Conservation (phyloP, 441 rosid species). For the Mallotus japonicus region DNA sequence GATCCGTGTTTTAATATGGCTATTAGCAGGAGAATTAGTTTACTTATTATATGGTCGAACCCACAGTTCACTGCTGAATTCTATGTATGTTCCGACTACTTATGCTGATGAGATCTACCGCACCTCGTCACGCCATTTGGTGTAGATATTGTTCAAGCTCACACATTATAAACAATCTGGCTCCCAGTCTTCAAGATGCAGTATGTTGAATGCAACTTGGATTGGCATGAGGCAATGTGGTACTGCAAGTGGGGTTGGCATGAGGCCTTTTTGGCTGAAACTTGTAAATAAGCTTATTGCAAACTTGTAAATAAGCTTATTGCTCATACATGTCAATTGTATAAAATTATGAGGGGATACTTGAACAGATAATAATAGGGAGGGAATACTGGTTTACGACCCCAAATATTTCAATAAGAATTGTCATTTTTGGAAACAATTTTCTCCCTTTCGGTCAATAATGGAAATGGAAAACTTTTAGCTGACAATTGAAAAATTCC, state of each 20-base stretch:
- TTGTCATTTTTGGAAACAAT: background rate
- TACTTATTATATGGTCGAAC: slow-evolving; percentile 57
- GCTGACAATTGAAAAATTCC: background rate
- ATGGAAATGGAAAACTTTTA: background rate
- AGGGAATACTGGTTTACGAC: too few species aligned
- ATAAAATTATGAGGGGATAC: background rate
- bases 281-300: slow-evolving; percentile 7
- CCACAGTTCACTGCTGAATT: slow-evolving; percentile 51
- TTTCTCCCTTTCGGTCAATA: background rate
- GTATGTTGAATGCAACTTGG: background rate
- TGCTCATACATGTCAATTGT: background rate
- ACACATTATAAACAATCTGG: background rate
- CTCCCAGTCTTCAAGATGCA: background rate
- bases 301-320: slow-evolving; percentile 10
- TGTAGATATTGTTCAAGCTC: background rate
- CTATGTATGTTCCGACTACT: slow-evolving; percentile 41
- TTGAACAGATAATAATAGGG: too few species aligned
- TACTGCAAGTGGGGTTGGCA: background rate
- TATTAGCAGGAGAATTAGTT: slow-evolving; percentile 49
- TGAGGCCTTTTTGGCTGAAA: background rate
- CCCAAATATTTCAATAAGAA: too few species aligned
- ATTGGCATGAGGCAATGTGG: background rate
- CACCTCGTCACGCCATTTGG: slow-evolving; percentile 33
- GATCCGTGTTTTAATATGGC: slow-evolving; percentile 70
- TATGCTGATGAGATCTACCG: slow-evolving; percentile 41